phyloP scores from a whole-genome alignment of 23 red algal genomes.

The Gracilaria gracilis region DNA sequence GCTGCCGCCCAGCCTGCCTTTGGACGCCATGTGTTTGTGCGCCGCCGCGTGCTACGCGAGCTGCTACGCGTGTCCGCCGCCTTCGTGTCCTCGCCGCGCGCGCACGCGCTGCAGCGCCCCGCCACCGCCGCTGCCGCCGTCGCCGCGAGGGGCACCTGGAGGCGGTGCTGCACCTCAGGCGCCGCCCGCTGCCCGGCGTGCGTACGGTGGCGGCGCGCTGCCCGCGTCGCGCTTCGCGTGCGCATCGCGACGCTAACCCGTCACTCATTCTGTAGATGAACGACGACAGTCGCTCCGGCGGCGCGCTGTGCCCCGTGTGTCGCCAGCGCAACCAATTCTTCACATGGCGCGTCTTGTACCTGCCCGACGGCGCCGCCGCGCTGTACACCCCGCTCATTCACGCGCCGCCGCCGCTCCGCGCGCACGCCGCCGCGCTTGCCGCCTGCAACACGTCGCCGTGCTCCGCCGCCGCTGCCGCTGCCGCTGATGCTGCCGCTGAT shows the following conservation, averaged over 20 bases:
- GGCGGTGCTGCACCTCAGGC: conserved; percentile 2
- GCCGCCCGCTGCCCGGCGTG: conserved; percentile 40
- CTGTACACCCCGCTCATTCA: no score
- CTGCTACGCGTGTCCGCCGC: conserved; percentile 36
- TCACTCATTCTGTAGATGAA: conserved; percentile 86
- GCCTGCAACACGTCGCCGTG: no score
- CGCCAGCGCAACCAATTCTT: neutral
- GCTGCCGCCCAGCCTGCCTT: conserved; percentile 26
- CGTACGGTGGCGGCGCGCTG: conserved; percentile 75
- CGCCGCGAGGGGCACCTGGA: neutral
- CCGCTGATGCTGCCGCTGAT: no score
- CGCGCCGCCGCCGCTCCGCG: no score
- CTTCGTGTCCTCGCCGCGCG: no score
- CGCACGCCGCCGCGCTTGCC: no score
- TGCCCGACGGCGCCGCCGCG: conserved; percentile 12
- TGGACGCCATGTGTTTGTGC: conserved; percentile 67
- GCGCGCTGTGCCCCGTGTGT: conserved; percentile 66
- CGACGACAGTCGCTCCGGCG: conserved; percentile 66
- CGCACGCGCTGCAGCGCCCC: neutral
- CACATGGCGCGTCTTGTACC: conserved; percentile 66
- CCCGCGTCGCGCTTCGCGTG: conserved; percentile 32
- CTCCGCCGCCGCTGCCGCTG: no score
- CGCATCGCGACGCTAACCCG: conserved; percentile 65
- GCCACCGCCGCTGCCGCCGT: neutral
- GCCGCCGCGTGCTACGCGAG: conserved; percentile 11